A percentile compares a stretch with the other conserved stretches of the same genome.
Evolutionary conservation across 108 stramenopile genomes (phyloP).

Genomic region (Pseudonitzschia multiseries): DNA sequence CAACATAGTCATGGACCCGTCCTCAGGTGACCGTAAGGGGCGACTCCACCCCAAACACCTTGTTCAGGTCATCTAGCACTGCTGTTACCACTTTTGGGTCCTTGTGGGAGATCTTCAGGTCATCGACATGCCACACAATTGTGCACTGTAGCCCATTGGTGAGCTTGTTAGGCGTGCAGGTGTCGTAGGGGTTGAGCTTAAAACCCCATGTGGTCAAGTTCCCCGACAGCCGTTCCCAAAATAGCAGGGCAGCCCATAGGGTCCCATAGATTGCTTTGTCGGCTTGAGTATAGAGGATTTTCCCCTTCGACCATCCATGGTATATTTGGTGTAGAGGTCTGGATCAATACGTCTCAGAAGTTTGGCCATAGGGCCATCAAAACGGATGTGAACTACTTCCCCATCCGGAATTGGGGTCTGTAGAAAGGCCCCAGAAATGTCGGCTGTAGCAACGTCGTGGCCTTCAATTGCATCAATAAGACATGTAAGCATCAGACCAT

Average conservation of each 20-base stretch:
- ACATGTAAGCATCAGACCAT: background rate
- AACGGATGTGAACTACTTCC: too few species aligned
- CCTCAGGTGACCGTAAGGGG: slow-evolving; percentile 19
- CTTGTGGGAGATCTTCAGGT: slow-evolving; percentile 38
- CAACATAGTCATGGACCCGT: slow-evolving; percentile 39
- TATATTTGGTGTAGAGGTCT: slow-evolving; percentile 7
- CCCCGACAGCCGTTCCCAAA: slow-evolving; percentile 23
- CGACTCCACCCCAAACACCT: slow-evolving; percentile 23
- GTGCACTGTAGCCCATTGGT: slow-evolving; percentile 12
- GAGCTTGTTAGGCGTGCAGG: slow-evolving; percentile 47
- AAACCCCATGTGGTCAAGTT: slow-evolving; percentile 39
- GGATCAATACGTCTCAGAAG: slow-evolving; percentile 11
- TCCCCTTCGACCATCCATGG: slow-evolving; percentile 17
- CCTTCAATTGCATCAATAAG: slow-evolving; percentile 40
- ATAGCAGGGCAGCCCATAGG: slow-evolving; percentile 37
- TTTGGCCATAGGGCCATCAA: background rate
- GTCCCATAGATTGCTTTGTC: slow-evolving; percentile 48
- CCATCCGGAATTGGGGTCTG: slow-evolving; percentile 14
- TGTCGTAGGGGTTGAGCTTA: slow-evolving; percentile 51
- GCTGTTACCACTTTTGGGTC: slow-evolving; percentile 18
- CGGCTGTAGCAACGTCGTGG: slow-evolving; percentile 30
- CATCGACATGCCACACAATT: slow-evolving; percentile 34
- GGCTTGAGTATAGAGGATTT: slow-evolving; percentile 39
- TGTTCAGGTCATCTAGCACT: background rate
- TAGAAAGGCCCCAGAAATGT: slow-evolving; percentile 45